Evolutionary conservation across 331 rosid genomes (phyloP), one percentile per base, ranked within the genome.

Genomic region (Malus hybrid): DNA sequence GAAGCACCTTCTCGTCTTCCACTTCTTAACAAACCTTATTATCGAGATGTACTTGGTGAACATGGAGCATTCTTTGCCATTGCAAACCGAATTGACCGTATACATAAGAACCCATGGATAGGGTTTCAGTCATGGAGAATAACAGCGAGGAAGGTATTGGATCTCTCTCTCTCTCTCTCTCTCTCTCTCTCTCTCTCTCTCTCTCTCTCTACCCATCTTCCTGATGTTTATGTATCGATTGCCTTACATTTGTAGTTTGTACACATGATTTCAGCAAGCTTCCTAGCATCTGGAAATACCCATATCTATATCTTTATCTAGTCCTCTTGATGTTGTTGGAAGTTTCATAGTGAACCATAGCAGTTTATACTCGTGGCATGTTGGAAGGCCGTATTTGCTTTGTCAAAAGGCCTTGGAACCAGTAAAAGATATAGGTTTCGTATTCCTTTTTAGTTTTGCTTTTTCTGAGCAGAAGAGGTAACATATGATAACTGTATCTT

Each of bases 61-160:
- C 73, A 84, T 80, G 99, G 99, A 82, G 93, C 98, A 71, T 88
- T 92, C 83, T 92, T 92, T 81, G 92, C 98, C 36, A 84, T 95
- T 72, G 96, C 99, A 33, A 88, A 95, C 75, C 81, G 86, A 82
- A 81, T 95, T 31, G 99, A 95, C 80, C 92, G 96, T 29, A 34
- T 95, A 67, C 98, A 95, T 88, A 95, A 74, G 85, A 95, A 90
- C 85, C 89, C 98, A 27, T 95, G 99, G 99, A 92, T 95, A 24
- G 99, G 99, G 77, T 95, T 95, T 84, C 97, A 88, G 70, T 95
- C 99, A 69, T 95, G 99, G 99, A 90, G 99, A 83, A 95, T 96
- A 64, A 90, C 97, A 42, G 99, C 97, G 27, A 89, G 87, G 89
- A 92, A 86, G 95, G 99, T 92, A 74, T 76, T 69, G 77, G 42